Percentiles rank a stretch among this genome's conserved stretches.
These are phyloP conservation scores for Trichoderma semiorbis DNA, from an alignment of 2,329 filamentous ascomycete genomes.

Conservation along the genomic window DNA sequence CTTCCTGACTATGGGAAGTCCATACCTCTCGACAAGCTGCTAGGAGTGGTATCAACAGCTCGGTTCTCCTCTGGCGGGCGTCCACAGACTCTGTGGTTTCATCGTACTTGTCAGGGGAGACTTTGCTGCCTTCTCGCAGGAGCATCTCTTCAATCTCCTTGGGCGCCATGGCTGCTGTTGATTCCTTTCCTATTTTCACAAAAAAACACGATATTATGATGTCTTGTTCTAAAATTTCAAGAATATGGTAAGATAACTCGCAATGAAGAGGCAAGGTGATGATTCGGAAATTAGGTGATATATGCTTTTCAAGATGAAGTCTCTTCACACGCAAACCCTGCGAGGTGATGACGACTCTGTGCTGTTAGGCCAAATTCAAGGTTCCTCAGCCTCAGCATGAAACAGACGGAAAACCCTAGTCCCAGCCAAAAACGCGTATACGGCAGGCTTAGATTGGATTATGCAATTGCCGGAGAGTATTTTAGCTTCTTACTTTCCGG, in stretches of 20 bases:
- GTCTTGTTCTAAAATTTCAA: background rate
- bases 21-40: constrained; percentile 39
- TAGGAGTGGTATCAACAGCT: constrained; percentile 38
- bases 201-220: background rate
- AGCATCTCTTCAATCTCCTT: constrained; percentile 39
- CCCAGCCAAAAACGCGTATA: background rate
- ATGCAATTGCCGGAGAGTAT: constrained; percentile 4
- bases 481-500: constrained; percentile 3
- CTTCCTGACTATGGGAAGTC: constrained; percentile 34
- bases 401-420: background rate
- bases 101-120: constrained; percentile 27
- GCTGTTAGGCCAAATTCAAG: background rate
- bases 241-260: background rate
- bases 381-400: constrained; percentile 2
- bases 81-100: constrained; percentile 27
- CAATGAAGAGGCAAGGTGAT: background rate
- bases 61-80: constrained; percentile 25
- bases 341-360: constrained; percentile 7
- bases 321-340: constrained; percentile 1
- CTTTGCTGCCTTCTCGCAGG: constrained; percentile 30
- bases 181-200: background rate
- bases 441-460: background rate
- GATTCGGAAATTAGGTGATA: background rate
- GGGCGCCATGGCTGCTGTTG: constrained; percentile 26
- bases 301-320: background rate